A percentile compares a stretch with the other conserved stretches of the same genome.
Evolutionary conservation across 2,329 filamentous ascomycete species (phyloP).

Genomic region (Penicillium sp.): DNA sequence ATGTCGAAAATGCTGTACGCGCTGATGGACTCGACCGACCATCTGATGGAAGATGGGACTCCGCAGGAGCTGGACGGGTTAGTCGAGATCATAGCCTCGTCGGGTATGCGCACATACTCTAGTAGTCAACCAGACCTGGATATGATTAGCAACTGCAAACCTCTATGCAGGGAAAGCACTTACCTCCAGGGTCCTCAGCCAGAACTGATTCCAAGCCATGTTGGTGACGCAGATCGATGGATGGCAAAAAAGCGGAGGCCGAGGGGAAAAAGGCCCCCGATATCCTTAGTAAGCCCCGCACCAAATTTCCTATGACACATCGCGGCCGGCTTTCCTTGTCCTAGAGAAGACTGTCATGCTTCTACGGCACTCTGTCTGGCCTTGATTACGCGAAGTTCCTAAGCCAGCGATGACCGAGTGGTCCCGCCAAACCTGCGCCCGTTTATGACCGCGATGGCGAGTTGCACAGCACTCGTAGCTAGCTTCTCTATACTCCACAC

Average conservation of each 20-base stretch:
- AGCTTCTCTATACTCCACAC: slow-evolving; percentile 12
- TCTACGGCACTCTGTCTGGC: not conserved
- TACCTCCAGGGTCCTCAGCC: slow-evolving; percentile 37
- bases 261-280: not conserved
- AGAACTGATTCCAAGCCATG: slow-evolving; percentile 29
- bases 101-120: slow-evolving; percentile 30
- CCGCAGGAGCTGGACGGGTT: slow-evolving; percentile 37
- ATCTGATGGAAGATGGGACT: slow-evolving; percentile 45
- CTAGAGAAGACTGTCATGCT: not conserved
- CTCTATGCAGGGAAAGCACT: slow-evolving; percentile 10
- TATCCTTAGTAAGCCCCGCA: slow-evolving; percentile 15
- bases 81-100: slow-evolving; percentile 2
- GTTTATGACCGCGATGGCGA: slow-evolving; percentile 24
- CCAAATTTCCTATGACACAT: slow-evolving; percentile 3
- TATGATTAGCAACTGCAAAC: slow-evolving; percentile 11
- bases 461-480: slow-evolving; percentile 16
- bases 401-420: slow-evolving; percentile 15
- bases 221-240: not conserved
- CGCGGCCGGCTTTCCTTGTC: slow-evolving; percentile 1
- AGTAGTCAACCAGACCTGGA: slow-evolving; percentile 37
- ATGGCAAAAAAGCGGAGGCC: not conserved
- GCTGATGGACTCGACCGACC: slow-evolving; percentile 44
- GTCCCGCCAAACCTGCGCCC: not conserved
- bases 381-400: not conserved
- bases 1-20: slow-evolving; percentile 41